phyloP scores from a whole-genome alignment of 352 stramenopile species.

The Pythium rhizo-oryzae region DNA sequence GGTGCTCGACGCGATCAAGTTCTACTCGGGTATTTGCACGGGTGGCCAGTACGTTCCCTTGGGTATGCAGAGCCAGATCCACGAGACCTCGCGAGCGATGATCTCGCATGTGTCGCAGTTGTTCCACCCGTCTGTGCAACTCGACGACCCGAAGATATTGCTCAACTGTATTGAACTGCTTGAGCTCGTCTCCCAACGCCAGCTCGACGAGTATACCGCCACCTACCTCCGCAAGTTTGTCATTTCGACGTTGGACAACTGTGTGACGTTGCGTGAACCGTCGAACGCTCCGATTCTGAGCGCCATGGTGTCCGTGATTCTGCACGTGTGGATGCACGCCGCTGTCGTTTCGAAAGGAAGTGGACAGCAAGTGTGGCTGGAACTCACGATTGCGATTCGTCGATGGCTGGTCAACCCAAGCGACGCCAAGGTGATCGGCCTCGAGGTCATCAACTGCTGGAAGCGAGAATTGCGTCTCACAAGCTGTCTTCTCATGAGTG shows the following conservation, averaged over 20 bases:
- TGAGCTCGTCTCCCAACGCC: conserved; percentile 81
- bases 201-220: conserved; percentile 82
- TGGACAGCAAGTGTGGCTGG: conserved; percentile 76
- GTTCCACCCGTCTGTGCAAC: conserved; percentile 83
- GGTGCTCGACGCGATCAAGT: conserved; percentile 86
- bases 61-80: conserved; percentile 82
- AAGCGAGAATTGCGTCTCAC: conserved; percentile 80
- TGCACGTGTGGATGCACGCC: conserved; percentile 89
- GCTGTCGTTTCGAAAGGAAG: conserved; percentile 56
- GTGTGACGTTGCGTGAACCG: conserved; percentile 66
- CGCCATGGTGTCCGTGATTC: conserved; percentile 80
- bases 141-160: conserved; percentile 84
- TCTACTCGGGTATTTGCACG: conserved; percentile 84
- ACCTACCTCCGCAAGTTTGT: conserved; percentile 89
- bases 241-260: conserved; percentile 85
- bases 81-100: conserved; percentile 79
- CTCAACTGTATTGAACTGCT: conserved; percentile 85
- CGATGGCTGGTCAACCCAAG: conserved; percentile 75
- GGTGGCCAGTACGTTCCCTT: conserved; percentile 72
- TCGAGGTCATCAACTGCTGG: conserved; percentile 83
- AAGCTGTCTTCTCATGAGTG: conserved; percentile 82
- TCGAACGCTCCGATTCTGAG: conserved; percentile 59
- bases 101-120: conserved; percentile 89
- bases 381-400: conserved; percentile 76
- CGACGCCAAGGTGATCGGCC: conserved; percentile 57